Percentiles rank a stretch among this genome's conserved stretches.
These are phyloP conservation scores for Cytospora schulzeri DNA, from an alignment of 2,329 filamentous ascomycete species.

Conservation along the genomic window DNA sequence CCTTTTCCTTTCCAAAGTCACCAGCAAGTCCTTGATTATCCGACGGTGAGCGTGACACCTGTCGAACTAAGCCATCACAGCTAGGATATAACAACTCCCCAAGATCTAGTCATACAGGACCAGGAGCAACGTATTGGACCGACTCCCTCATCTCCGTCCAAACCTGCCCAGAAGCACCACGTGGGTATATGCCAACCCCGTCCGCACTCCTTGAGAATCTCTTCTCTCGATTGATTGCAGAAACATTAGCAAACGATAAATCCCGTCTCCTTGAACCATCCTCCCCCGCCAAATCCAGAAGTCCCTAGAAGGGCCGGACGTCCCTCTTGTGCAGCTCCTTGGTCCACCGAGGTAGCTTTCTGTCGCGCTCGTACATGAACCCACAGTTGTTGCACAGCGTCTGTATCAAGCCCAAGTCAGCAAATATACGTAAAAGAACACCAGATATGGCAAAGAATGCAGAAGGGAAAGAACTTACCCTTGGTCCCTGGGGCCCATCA, in stretches of 20 bases:
- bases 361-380: slow-evolving; percentile 83
- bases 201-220: not conserved
- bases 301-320: slow-evolving; percentile 32
- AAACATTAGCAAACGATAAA: not conserved
- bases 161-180: not conserved
- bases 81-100: not conserved
- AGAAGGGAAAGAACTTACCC: slow-evolving; percentile 57
- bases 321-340: slow-evolving; percentile 63
- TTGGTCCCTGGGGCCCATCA: slow-evolving; percentile 82
- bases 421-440: slow-evolving; percentile 8
- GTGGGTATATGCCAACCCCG: not conserved
- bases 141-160: not conserved
- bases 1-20: not conserved
- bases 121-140: not conserved
- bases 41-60: not conserved
- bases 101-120: not conserved
- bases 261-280: not conserved
- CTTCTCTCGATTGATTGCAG: not conserved
- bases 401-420: slow-evolving; percentile 45
- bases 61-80: not conserved
- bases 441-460: slow-evolving; percentile 25
- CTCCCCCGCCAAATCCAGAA: not conserved
- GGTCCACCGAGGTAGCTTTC: slow-evolving; percentile 77
- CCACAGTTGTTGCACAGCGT: slow-evolving; percentile 93
- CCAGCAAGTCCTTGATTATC: not conserved